Percentiles rank a stretch among this genome's conserved stretches.
Conservation (phyloP, 2,329 filamentous ascomycete genomes). For the Beauveria asiatica region DNA sequence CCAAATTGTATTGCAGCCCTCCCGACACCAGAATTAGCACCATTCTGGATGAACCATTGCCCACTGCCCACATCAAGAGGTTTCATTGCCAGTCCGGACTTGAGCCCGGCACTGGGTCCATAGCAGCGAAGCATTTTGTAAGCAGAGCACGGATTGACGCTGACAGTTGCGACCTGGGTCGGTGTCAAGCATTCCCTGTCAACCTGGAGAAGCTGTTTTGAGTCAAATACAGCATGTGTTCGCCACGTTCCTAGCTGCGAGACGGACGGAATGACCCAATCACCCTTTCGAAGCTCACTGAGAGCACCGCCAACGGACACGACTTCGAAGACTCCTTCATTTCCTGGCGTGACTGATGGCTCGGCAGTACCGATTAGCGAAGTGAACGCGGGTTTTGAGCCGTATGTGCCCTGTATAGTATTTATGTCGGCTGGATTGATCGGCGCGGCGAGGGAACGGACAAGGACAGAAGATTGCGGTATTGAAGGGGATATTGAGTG, state of each 20-base stretch:
- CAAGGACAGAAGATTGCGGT: constrained; percentile 55
- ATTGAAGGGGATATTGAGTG: constrained; percentile 72
- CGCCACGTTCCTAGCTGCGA: constrained; percentile 90
- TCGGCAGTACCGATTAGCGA: constrained; percentile 66
- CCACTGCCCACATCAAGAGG: constrained; percentile 42
- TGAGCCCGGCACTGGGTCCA: constrained; percentile 37
- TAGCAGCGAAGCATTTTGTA: constrained; percentile 90
- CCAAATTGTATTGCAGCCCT: constrained; percentile 85
- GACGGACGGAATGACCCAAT: constrained; percentile 86
- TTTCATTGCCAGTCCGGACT: constrained; percentile 36
- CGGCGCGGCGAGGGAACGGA: constrained; percentile 82
- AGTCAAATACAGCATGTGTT: constrained; percentile 68
- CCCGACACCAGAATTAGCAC: constrained; percentile 89
- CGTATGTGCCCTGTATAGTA: constrained; percentile 94
- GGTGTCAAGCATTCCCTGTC: constrained; percentile 63
- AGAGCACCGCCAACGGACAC: constrained; percentile 54
- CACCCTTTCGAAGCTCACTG: constrained; percentile 55
- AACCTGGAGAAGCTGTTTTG: constrained; percentile 55
- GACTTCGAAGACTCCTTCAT: constrained; percentile 94
- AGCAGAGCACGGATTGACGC: constrained; percentile 88
- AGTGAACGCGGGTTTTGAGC: constrained; percentile 70
- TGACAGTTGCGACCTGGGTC: constrained; percentile 77
- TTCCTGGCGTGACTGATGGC: constrained; percentile 73
- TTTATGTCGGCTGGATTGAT: constrained; percentile 98
- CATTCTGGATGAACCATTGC: constrained; percentile 96